Percentiles rank a stretch among this genome's conserved stretches.
phyloP scores from a whole-genome alignment of 2,329 filamentous ascomycete species.

The Helminthosporium solani region DNA sequence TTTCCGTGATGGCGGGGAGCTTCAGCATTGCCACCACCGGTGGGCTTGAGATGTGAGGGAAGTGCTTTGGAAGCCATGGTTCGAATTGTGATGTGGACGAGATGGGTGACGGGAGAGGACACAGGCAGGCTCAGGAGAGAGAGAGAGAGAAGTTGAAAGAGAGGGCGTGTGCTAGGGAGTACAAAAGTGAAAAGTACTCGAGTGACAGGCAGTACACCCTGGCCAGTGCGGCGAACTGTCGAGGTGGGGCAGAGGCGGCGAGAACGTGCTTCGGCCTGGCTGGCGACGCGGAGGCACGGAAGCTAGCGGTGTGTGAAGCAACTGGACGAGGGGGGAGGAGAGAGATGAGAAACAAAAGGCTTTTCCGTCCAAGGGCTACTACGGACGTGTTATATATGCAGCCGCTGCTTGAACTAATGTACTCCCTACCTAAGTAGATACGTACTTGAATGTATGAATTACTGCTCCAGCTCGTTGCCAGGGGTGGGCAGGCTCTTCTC shows the following conservation, averaged over 20 bases:
- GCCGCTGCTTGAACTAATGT: too few species aligned
- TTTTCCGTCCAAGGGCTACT: too few species aligned
- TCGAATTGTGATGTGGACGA: slow-evolving; percentile 4
- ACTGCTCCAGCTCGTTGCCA: slow-evolving; percentile 6
- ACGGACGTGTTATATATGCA: too few species aligned
- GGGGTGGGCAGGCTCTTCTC: slow-evolving; percentile 6
- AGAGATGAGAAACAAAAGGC: too few species aligned
- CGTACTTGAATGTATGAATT: too few species aligned
- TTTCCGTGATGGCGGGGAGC: slow-evolving; percentile 76
- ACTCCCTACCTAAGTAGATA: too few species aligned
- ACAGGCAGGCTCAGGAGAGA: too few species aligned
- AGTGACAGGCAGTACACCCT: background rate
- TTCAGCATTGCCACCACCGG: slow-evolving; percentile 49
- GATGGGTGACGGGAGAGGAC: slow-evolving; percentile 4
- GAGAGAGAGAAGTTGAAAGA: background rate
- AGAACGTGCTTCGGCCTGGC: slow-evolving; percentile 14
- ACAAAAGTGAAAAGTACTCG: slow-evolving; percentile 3
- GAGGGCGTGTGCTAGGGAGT: too few species aligned
- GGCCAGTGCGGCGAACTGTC: slow-evolving; percentile 8
- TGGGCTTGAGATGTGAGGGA: slow-evolving; percentile 79
- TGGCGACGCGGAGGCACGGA: slow-evolving; percentile 1
- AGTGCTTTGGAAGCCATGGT: slow-evolving; percentile 72
- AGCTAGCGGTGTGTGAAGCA: slow-evolving; percentile 1
- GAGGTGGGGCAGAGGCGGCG: slow-evolving; percentile 13
- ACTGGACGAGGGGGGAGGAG: background rate